Percentiles rank a stretch among this genome's conserved stretches.
phyloP scores from a whole-genome alignment of 257 asterid genomes.

The Eucommia ulmoides region DNA sequence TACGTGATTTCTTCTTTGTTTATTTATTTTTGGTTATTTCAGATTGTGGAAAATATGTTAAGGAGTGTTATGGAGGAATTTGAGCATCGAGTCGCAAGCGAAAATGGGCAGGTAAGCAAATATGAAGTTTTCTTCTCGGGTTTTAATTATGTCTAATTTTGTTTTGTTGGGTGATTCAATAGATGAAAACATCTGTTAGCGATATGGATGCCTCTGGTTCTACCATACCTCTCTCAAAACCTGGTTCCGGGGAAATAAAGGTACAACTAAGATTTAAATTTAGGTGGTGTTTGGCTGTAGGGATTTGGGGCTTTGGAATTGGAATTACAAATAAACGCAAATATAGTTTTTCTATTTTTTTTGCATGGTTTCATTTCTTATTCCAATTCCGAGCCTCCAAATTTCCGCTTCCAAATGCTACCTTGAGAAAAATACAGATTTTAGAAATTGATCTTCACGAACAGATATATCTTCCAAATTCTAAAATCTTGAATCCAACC shows the following conservation, averaged over 20 bases:
- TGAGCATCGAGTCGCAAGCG: constrained; percentile 37
- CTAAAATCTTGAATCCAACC: constrained; percentile 1
- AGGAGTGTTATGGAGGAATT: constrained; percentile 66
- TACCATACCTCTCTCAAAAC: constrained; percentile 9
- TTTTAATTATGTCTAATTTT: constrained; percentile 7
- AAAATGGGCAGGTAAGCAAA: constrained; percentile 39
- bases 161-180: constrained; percentile 7
- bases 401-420: neutral
- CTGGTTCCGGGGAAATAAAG: constrained; percentile 17
- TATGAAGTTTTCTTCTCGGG: neutral
- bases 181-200: constrained; percentile 17
- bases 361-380: no score
- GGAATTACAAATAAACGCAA: no score
- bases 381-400: neutral
- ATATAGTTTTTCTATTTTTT: no score
- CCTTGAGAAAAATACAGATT: no score
- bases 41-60: constrained; percentile 73
- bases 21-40: no score
- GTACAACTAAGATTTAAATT: no score
- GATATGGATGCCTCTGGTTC: constrained; percentile 14
- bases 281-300: no score
- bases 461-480: constrained; percentile 8
- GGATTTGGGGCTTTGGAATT: no score
- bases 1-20: no score
- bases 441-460: constrained; percentile 1